Base-by-base conservation (phyloP, 2,329 filamentous ascomycete genomes). In the Colletotrichum sp. region DNA sequence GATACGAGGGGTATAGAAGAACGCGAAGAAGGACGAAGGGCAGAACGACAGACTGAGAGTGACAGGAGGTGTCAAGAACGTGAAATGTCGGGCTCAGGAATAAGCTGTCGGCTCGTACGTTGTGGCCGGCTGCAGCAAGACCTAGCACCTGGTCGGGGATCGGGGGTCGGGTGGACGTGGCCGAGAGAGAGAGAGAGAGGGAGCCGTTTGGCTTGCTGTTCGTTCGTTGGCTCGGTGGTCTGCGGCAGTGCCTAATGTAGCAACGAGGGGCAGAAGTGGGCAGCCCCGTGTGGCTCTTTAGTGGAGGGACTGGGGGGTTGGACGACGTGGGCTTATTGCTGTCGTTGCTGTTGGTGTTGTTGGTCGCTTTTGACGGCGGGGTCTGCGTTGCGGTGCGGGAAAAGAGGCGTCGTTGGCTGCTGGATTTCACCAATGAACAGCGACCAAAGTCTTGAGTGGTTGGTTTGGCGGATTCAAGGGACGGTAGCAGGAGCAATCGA, bases 251-350 rank as follows among this genome's bases (percentile, higher is more conserved):
- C 74, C 74, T 68, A 65, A 76, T 66, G 74, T 69, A 74, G 70
- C 74, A 74, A 76, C 70, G 74, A 76, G 70, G 74, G 74, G 74
- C 74, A 74, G 70, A 74, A 69, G 74, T 74, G 70, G 70, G 65
- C 58, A 63, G 64, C n/a, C 63, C 30, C 34, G 34, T 64, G 32
- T 64, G 61, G 58, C 58, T 63, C 58, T 63, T 63, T 67, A 65
- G 63, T 48, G 61, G 72, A 63, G 61, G 61, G 48, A 24, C 24
- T 66, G 36, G 63, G 38, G 38, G n/a, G 21, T 21, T 57, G 28
- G 12, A 24, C 30, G 48, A n/a, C 13, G n/a, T 24, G 10, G 48
- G 30, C n/a, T 34, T 36, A 21, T 28, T 43, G 61, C n/a, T 32
- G 66, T 18, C 38, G 32, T 55, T 43, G 52, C 15, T 68, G 66